Evolutionary conservation across 192 early-diverging fungal species (phyloP).

Genomic region (Umbelopsis vinacea): DNA sequence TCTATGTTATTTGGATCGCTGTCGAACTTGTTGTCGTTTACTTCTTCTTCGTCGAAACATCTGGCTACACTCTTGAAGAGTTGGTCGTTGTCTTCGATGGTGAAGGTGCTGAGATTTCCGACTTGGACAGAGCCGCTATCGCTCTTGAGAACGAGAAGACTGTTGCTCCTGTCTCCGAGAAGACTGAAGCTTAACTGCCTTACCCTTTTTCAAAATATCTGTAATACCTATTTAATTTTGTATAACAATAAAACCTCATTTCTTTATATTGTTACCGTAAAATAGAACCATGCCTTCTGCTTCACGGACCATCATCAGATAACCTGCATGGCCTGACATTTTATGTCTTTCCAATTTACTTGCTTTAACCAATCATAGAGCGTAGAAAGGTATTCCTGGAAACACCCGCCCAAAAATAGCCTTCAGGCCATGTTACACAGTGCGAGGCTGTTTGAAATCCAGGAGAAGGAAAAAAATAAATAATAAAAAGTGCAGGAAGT

Average conservation of each 20-base stretch:
- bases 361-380: not conserved
- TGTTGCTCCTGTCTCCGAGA: not conserved
- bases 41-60: conserved; percentile 16
- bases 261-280: not conserved
- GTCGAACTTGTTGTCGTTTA: conserved; percentile 9
- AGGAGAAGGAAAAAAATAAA: conserved; percentile 12
- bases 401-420: conserved; percentile 7
- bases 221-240: not conserved
- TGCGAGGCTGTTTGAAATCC: not conserved
- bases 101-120: not conserved
- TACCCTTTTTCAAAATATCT: not conserved
- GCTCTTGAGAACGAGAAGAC: not conserved
- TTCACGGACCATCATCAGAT: not conserved
- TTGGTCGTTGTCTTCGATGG: conserved; percentile 12
- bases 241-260: not conserved
- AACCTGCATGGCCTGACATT: not conserved
- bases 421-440: not conserved
- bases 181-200: not conserved
- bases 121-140: not conserved
- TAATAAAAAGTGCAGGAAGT: not conserved
- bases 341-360: not conserved
- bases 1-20: not conserved
- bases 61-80: conserved; percentile 14
- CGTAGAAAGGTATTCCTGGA: conserved; percentile 7
- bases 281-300: not conserved